Evolutionary conservation across 305 asterid species (phyloP).

Genomic region (Euphrasia arctica): DNA sequence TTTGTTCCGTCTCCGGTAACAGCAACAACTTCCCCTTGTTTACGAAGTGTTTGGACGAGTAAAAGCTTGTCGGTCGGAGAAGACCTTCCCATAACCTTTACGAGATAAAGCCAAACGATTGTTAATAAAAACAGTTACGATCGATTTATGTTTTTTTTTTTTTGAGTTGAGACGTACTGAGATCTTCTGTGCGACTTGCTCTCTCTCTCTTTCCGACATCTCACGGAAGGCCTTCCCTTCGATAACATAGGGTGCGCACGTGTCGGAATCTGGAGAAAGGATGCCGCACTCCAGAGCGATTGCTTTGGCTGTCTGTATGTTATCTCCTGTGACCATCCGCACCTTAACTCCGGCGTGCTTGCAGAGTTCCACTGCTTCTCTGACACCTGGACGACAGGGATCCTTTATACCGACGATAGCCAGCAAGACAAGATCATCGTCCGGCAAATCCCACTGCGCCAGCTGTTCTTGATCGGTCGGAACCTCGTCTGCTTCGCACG

Average conservation of each 20-base stretch:
- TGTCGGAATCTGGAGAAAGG: constrained; percentile 61
- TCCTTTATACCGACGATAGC: constrained; percentile 97
- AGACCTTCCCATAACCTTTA: constrained; percentile 94
- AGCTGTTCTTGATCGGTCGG: constrained; percentile 75
- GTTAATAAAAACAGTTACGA: constrained; percentile 21
- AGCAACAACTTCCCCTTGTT: constrained; percentile 88
- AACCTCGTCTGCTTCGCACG: constrained; percentile 50
- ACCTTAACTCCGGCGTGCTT: constrained; percentile 92
- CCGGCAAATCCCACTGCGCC: constrained; percentile 76
- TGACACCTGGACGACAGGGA: constrained; percentile 99
- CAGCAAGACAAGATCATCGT: constrained; percentile 70
- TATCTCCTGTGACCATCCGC: constrained; percentile 99
- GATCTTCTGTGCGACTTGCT: constrained; percentile 59
- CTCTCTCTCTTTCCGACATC: constrained; percentile 73
- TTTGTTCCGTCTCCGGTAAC: constrained; percentile 99
- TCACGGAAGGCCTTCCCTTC: constrained; percentile 90
- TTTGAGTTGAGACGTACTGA: constrained; percentile 43
- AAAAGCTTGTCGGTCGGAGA: constrained; percentile 95
- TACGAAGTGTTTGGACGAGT: constrained; percentile 88
- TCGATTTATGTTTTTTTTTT: background rate
- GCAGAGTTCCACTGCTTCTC: constrained; percentile 85
- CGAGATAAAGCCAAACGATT: constrained; percentile 20
- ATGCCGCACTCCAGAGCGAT: constrained; percentile 95
- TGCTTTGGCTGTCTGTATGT: constrained; percentile 96
- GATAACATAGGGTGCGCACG: constrained; percentile 58